Evolutionary conservation across 129 eudicot species (phyloP).

Genomic region (Logfia minima): DNA sequence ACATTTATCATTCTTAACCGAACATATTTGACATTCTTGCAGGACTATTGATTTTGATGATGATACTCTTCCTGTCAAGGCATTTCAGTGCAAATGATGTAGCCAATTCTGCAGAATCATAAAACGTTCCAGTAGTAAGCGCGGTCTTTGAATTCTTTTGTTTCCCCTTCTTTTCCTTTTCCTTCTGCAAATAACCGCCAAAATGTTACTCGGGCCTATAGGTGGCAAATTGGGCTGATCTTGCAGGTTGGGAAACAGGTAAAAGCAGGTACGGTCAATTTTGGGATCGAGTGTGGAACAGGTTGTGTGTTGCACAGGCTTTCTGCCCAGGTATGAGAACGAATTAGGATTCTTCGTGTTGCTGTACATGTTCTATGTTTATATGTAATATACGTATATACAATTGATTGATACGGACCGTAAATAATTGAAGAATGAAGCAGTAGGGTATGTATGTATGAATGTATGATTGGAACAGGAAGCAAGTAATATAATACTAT

Average conservation of each 20-base stretch:
- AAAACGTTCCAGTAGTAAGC: slow-evolving; percentile 60
- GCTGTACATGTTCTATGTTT: too few relatives aligned
- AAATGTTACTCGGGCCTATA: neutral
- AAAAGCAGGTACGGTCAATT: neutral
- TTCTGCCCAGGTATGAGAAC: too few relatives aligned
- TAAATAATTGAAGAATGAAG: too few relatives aligned
- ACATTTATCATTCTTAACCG: slow-evolving; percentile 9
- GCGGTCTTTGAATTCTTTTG: neutral
- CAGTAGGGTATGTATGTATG: too few relatives aligned
- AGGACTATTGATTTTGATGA: slow-evolving; percentile 99
- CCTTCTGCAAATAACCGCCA: neutral
- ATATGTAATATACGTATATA: too few relatives aligned
- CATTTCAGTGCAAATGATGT: slow-evolving; percentile 76
- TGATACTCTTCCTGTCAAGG: slow-evolving; percentile 62
- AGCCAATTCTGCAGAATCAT: slow-evolving; percentile 76
- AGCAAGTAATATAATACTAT: too few relatives aligned
- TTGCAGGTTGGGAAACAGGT: neutral
- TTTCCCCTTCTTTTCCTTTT: neutral
- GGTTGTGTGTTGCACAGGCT: too few relatives aligned
- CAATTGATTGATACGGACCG: too few relatives aligned
- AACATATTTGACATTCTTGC: slow-evolving; percentile 33
- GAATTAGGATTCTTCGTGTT: too few relatives aligned
- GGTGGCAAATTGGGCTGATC: neutral
- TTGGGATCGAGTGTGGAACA: neutral
- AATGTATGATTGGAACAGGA: too few relatives aligned